These are phyloP conservation scores for Globisporangium rhizosaccharum DNA, from an alignment of 352 stramenopile species.

Conservation along the genomic window DNA sequence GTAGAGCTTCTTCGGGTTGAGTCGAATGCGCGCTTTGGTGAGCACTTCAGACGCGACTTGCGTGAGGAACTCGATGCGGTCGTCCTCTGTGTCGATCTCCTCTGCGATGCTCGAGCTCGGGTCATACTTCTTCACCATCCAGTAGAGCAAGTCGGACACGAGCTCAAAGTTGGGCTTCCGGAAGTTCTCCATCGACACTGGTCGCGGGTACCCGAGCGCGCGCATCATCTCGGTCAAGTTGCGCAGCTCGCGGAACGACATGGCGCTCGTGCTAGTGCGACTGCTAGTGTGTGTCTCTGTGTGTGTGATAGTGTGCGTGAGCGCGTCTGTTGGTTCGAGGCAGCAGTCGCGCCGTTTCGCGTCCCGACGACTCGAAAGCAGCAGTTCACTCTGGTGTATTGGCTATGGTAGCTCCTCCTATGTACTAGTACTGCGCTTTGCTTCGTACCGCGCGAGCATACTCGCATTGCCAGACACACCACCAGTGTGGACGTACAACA, in stretches of 20 bases:
- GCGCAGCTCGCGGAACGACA: slow-evolving; percentile 85
- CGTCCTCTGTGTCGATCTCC: slow-evolving; percentile 94
- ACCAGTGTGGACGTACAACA: slow-evolving; percentile 81
- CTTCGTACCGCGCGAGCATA: slow-evolving; percentile 61
- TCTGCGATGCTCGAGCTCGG: slow-evolving; percentile 84
- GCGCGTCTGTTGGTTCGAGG: too few species aligned
- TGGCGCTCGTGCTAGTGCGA: slow-evolving; percentile 10
- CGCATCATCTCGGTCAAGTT: slow-evolving; percentile 96
- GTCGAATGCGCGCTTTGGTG: slow-evolving; percentile 88
- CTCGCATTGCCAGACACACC: slow-evolving; percentile 66
- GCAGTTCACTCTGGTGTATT: too few species aligned
- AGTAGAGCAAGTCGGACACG: slow-evolving; percentile 94
- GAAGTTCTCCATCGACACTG: slow-evolving; percentile 93
- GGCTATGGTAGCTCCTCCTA: background rate
- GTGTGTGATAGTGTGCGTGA: background rate
- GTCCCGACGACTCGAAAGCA: too few species aligned
- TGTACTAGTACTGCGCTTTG: slow-evolving; percentile 14
- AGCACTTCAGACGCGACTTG: slow-evolving; percentile 75
- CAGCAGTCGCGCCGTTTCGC: too few species aligned
- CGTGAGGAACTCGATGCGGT: slow-evolving; percentile 93
- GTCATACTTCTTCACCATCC: slow-evolving; percentile 94
- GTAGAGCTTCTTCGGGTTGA: slow-evolving; percentile 96
- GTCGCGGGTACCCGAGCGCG: slow-evolving; percentile 89
- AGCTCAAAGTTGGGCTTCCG: slow-evolving; percentile 95
- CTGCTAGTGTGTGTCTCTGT: background rate